A percentile compares a stretch with the other conserved stretches of the same genome.
These are phyloP conservation scores for Aspergillus unguis DNA, from an alignment of 2,329 filamentous ascomycete species.

Conservation along the genomic window DNA sequence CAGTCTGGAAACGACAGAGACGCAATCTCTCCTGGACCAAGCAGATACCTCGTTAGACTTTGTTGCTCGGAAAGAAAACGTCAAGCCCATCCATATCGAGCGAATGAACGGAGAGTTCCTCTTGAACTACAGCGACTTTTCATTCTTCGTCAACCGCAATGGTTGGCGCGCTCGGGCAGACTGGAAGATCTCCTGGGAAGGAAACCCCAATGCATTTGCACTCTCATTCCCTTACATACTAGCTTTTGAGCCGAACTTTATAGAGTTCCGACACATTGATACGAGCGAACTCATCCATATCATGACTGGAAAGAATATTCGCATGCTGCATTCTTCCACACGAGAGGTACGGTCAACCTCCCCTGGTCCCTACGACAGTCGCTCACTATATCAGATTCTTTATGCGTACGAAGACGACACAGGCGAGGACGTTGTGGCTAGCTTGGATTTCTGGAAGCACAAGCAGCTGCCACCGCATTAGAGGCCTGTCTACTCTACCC, in stretches of 20 bases:
- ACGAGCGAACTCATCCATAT: conserved; percentile 89
- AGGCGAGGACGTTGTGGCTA: conserved; percentile 89
- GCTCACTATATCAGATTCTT: conserved; percentile 65
- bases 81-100: conserved; percentile 95
- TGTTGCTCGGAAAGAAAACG: conserved; percentile 86
- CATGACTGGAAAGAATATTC: conserved; percentile 91
- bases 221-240: conserved; percentile 96
- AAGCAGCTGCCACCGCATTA: conserved; percentile 46
- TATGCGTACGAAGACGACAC: conserved; percentile 96
- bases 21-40: conserved; percentile 92
- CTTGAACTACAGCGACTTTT: conserved; percentile 97
- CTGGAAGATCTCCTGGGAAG: conserved; percentile 98
- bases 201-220: conserved; percentile 84
- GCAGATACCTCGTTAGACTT: conserved; percentile 98
- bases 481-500: conserved; percentile 5
- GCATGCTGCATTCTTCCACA: conserved; percentile 95
- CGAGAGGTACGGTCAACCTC: conserved; percentile 69
- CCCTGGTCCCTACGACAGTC: background rate
- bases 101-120: conserved; percentile 95
- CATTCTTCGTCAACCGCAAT: conserved; percentile 98
- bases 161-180: conserved; percentile 94
- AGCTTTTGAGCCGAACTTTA: conserved; percentile 95
- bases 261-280: conserved; percentile 94
- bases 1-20: conserved; percentile 93
- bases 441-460: conserved; percentile 85